phyloP scores from a whole-genome alignment of 345 rosid species.

The Cardiospermum halicacabum region DNA sequence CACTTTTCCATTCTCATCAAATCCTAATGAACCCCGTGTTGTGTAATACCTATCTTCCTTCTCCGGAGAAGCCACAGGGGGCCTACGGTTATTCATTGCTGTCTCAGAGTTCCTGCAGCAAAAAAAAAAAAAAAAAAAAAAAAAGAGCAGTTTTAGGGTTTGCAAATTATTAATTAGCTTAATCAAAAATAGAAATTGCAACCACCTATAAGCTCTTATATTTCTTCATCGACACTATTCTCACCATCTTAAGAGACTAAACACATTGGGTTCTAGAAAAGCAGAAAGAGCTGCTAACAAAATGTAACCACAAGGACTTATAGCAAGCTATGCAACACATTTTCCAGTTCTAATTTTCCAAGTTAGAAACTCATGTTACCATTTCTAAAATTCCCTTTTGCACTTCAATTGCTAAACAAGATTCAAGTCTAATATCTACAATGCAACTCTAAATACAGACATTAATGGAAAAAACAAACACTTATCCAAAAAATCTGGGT shows the following conservation, averaged over 20 bases:
- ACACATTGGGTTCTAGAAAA: neutral
- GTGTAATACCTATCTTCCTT: slow-evolving; percentile 80
- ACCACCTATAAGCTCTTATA: neutral
- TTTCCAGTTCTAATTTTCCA: neutral
- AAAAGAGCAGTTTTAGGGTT: neutral
- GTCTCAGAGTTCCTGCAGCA: slow-evolving; percentile 46
- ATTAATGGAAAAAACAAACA: neutral
- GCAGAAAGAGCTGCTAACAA: neutral
- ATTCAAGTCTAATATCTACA: neutral
- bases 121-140: neutral
- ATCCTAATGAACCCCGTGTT: slow-evolving; percentile 71
- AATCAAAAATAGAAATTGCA: neutral
- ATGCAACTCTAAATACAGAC: neutral
- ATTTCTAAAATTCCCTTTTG: neutral
- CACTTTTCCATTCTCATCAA: slow-evolving; percentile 59
- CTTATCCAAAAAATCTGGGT: neutral
- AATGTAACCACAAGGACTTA: neutral
- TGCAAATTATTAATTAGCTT: neutral
- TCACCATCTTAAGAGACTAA: slow-evolving; percentile 7
- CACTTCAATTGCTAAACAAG: neutral
- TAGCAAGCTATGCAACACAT: neutral
- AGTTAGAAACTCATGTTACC: neutral
- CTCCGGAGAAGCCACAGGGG: slow-evolving; percentile 48
- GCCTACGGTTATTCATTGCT: slow-evolving; percentile 40
- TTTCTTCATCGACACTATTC: neutral